Conservation (phyloP, 179 eudicot genomes). For the Beta macrorhiza region DNA sequence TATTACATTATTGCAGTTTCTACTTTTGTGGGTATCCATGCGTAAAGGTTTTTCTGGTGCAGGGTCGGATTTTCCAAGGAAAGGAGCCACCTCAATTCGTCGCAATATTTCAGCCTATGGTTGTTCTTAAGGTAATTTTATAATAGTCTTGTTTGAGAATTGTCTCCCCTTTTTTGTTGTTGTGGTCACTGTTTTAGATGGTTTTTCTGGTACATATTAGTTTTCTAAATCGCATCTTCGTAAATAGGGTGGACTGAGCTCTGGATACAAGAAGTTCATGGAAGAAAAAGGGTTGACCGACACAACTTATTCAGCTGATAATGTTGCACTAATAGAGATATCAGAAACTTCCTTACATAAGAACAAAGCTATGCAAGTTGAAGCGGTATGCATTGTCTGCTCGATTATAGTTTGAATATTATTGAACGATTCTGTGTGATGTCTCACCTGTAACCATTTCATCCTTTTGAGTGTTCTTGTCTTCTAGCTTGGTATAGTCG, state of each 20-base stretch:
- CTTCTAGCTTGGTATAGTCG: conserved; percentile 8
- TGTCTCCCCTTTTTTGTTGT: not conserved
- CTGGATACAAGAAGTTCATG: conserved; percentile 77
- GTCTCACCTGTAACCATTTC: not conserved
- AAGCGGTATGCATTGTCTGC: conserved; percentile 54
- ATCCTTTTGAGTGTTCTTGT: not conserved
- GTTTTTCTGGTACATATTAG: not conserved
- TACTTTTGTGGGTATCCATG: conserved; percentile 7
- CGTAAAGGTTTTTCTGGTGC: conserved; percentile 24
- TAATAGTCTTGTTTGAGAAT: conserved; percentile 4
- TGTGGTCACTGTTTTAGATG: conserved; percentile 11
- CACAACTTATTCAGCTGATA: conserved; percentile 78
- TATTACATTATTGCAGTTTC: not conserved
- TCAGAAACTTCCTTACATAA: conserved; percentile 87
- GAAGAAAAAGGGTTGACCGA: conserved; percentile 82
- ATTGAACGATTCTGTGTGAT: not conserved
- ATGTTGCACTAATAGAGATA: conserved; percentile 77
- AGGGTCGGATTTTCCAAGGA: conserved; percentile 92
- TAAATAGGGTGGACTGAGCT: conserved; percentile 87
- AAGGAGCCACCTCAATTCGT: conserved; percentile 97
- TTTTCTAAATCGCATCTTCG: conserved; percentile 11
- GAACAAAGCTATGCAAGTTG: conserved; percentile 86
- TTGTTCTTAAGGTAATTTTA: conserved; percentile 77
- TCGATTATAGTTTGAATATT: conserved; percentile 5
- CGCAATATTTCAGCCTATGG: conserved; percentile 94